Base-by-base conservation (phyloP, 2,329 filamentous ascomycete genomes). In the Tolypocladium sp. region DNA sequence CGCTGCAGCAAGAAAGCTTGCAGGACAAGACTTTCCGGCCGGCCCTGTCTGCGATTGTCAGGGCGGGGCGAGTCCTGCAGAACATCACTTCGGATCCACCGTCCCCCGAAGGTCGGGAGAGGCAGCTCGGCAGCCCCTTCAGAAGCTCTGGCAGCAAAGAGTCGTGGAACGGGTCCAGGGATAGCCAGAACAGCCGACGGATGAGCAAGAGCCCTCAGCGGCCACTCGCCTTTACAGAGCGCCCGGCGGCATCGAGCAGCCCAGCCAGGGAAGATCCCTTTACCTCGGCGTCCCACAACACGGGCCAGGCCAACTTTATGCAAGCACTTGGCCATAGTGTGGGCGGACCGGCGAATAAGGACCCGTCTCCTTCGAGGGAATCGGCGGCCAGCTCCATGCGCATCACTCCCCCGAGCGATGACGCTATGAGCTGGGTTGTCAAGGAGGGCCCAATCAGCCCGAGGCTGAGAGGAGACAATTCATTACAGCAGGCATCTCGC, bases 21-120 rank as follows among this genome's bases (percentile, higher is more conserved):
- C 61, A 64, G 7, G 70, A 72, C 15, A 70, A 69, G 44, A 69
- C 67, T 2, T 61, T 64, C 17, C 76, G 80, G 10, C 78, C 79
- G 33, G 74, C 73, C 7, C 71, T 86, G 0, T 84, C 82, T 6
- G 82, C 83, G 2, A 84, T 84, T 41, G 79, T 85, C n/a, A 76
- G 82, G 53, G 82, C 77, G 33, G 82, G 82, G 3, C 75, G 80
- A 55, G 81, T 78, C 37, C 69, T 86, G 17, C 82, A 85, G 65
- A 82, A 77, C 60, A 79, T 85, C 42, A 82, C 83, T 13, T 84
- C 82, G 0, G 82, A 85, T 62, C 80, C 81, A 9, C 81, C 82
- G 0, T 84, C 83, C 0, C 82, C 83, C 1, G 79, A 79, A 56
- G 74, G 70, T 8, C 75, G 74, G n/a, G 79, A 81, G 51, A 74